Percentiles rank a stretch among this genome's conserved stretches.
Evolutionary conservation across 2,329 filamentous ascomycete species (phyloP).

Genomic region (Aspergillus sp.): DNA sequence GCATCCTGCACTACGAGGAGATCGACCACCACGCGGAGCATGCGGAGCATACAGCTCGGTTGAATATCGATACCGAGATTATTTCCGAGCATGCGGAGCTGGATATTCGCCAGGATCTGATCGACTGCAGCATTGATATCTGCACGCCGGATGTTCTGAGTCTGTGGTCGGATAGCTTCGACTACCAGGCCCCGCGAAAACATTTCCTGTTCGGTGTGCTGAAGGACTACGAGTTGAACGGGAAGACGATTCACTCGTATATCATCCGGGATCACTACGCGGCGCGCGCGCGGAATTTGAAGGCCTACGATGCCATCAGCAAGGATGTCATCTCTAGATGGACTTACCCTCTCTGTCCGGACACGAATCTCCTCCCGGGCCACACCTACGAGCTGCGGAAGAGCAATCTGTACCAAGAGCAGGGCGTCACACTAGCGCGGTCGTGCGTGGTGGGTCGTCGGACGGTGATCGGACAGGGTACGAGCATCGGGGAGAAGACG

Average conservation of each 20-base stretch:
- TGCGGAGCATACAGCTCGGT: constrained; percentile 43
- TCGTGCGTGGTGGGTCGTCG: constrained; percentile 61
- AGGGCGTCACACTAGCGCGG: constrained; percentile 63
- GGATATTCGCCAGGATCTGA: constrained; percentile 75
- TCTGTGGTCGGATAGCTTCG: constrained; percentile 94
- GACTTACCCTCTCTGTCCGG: constrained; percentile 82
- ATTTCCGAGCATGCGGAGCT: constrained; percentile 65
- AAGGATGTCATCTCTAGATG: constrained; percentile 79
- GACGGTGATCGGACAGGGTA: constrained; percentile 68
- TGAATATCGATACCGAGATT: constrained; percentile 71
- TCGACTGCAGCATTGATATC: constrained; percentile 93
- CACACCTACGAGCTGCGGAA: constrained; percentile 67
- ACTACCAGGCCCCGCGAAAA: constrained; percentile 81
- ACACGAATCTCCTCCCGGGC: constrained; percentile 71
- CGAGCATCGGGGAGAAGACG: constrained; percentile 64
- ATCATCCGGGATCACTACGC: constrained; percentile 77
- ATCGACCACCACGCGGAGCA: constrained; percentile 53
- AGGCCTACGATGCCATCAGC: constrained; percentile 82
- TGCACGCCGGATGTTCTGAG: constrained; percentile 93
- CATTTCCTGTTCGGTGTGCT: constrained; percentile 88
- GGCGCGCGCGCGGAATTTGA: constrained; percentile 74
- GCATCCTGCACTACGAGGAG: constrained; percentile 92
- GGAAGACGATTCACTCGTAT: constrained; percentile 91
- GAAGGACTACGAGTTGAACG: constrained; percentile 94
- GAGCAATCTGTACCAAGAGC: constrained; percentile 68